These are phyloP conservation scores for Pseudogymnoascus sp. DNA, from an alignment of 2,329 filamentous ascomycete species.

Conservation along the genomic window DNA sequence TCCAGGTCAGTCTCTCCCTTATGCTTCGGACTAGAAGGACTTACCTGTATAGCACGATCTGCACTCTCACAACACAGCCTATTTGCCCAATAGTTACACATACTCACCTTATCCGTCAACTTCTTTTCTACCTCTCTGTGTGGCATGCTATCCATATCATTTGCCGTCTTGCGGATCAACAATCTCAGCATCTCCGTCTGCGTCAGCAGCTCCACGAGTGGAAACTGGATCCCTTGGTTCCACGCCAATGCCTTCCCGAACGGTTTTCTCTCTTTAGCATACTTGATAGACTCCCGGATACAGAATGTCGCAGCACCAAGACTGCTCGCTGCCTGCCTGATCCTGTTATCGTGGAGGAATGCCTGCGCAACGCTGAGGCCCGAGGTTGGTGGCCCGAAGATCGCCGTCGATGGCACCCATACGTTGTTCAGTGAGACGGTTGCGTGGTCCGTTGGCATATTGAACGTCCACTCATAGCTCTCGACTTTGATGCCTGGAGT, in stretches of 20 bases:
- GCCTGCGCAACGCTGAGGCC: constrained; percentile 55
- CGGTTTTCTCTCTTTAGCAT: constrained; percentile 45
- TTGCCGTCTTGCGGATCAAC: constrained; percentile 52
- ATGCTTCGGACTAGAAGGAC: constrained; percentile 2
- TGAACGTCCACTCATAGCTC: constrained; percentile 57
- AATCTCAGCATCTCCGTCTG: constrained; percentile 55
- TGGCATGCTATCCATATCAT: constrained; percentile 51
- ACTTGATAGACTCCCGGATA: constrained; percentile 47
- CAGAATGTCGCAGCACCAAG: constrained; percentile 53
- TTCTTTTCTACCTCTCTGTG: constrained; percentile 42
- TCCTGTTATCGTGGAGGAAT: constrained; percentile 58
- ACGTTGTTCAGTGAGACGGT: constrained; percentile 49
- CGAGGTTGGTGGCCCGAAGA: constrained; percentile 44
- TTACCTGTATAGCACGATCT: constrained; percentile 51
- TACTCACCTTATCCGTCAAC: constrained; percentile 53
- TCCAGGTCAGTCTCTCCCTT: not conserved
- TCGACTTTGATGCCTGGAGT: constrained; percentile 45
- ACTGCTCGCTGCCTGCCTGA: constrained; percentile 54
- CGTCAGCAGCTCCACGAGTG: constrained; percentile 52
- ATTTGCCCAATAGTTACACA: constrained; percentile 61
- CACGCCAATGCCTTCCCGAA: constrained; percentile 48
- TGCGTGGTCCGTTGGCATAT: constrained; percentile 60
- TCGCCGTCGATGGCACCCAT: constrained; percentile 43
- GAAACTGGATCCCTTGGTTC: constrained; percentile 58
- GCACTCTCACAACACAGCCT: constrained; percentile 51